Conservation (phyloP, 2,329 filamentous ascomycete genomes). For the Cladosporium austrohemisphaericum region DNA sequence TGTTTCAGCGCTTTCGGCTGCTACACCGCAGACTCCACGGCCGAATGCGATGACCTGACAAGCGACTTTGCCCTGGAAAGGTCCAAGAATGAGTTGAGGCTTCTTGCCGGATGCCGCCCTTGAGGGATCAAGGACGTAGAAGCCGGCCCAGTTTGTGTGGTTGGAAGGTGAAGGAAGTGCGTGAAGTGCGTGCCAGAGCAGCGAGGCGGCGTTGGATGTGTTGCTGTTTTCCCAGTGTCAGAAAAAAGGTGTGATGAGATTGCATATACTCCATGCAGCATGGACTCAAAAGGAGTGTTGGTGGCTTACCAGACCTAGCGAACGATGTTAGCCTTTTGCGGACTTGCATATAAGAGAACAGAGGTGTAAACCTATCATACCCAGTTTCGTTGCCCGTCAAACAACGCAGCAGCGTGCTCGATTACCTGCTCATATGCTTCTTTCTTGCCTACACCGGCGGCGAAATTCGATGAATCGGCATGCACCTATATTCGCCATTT, state of each 20-base stretch:
- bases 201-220: slow-evolving; percentile 68
- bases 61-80: slow-evolving; percentile 73
- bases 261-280: background rate
- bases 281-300: background rate
- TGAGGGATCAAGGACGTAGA: slow-evolving; percentile 63
- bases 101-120: slow-evolving; percentile 17
- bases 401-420: slow-evolving; percentile 64
- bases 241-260: background rate
- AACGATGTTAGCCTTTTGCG: background rate
- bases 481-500: slow-evolving; percentile 58
- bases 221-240: slow-evolving; percentile 65
- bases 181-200: slow-evolving; percentile 77
- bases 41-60: slow-evolving; percentile 74
- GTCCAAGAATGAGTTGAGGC: slow-evolving; percentile 66
- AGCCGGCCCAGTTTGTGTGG: slow-evolving; percentile 76
- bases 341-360: background rate
- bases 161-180: slow-evolving; percentile 63
- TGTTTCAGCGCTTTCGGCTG: slow-evolving; percentile 58
- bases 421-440: slow-evolving; percentile 72
- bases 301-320: slow-evolving; percentile 19
- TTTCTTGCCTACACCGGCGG: slow-evolving; percentile 61
- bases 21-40: slow-evolving; percentile 70
- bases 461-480: slow-evolving; percentile 74
- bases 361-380: slow-evolving; percentile 43
- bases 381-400: slow-evolving; percentile 75